Evolutionary conservation across 2,329 filamentous ascomycete genomes (phyloP).

Genomic region (Trichoderma harzianum): DNA sequence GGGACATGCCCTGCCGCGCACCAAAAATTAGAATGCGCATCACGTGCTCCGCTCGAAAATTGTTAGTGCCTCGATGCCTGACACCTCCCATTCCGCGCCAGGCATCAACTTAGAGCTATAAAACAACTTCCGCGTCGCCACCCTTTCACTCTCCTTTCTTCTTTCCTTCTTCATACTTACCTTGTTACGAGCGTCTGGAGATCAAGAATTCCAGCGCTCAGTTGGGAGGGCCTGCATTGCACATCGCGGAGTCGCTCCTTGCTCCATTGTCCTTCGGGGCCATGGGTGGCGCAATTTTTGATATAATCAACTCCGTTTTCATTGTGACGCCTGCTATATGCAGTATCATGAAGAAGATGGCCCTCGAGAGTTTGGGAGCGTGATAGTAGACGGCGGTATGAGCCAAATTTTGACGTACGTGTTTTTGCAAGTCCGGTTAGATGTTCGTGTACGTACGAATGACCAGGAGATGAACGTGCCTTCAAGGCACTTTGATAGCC

Average conservation of each 20-base stretch:
- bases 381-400: not conserved
- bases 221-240: conserved; percentile 52
- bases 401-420: too few species aligned
- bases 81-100: conserved; percentile 21
- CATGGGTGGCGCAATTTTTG: conserved; percentile 55
- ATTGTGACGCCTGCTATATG: conserved; percentile 40
- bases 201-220: conserved; percentile 45
- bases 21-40: conserved; percentile 18
- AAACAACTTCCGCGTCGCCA: conserved; percentile 22
- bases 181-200: conserved; percentile 44
- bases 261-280: conserved; percentile 54
- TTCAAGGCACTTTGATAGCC: not conserved
- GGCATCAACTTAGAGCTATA: conserved; percentile 34
- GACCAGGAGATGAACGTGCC: not conserved
- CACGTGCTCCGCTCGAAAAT: conserved; percentile 24
- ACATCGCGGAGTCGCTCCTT: conserved; percentile 50
- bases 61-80: conserved; percentile 17
- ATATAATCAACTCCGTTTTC: conserved; percentile 43
- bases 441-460: too few species aligned
- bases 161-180: conserved; percentile 51
- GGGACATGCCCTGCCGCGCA: conserved; percentile 26
- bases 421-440: too few species aligned
- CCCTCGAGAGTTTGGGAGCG: not conserved
- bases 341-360: conserved; percentile 43
- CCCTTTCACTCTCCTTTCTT: conserved; percentile 26